These are phyloP conservation scores for Aureobasidium sp. DNA, from an alignment of 2,329 filamentous ascomycete species.

Conservation along the genomic window DNA sequence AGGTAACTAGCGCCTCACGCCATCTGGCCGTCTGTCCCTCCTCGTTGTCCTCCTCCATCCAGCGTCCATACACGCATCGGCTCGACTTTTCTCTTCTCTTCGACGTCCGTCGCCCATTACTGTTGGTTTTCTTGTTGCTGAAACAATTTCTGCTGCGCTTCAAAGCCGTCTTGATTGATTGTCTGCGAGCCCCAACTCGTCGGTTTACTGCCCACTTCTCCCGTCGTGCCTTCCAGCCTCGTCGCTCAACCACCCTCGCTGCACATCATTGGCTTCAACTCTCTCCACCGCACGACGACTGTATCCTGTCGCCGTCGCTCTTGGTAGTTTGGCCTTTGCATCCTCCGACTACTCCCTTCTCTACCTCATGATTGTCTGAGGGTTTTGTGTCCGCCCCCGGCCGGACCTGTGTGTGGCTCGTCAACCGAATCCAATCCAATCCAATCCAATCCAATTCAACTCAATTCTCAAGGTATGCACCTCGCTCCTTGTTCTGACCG, in stretches of 20 bases:
- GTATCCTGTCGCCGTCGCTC: background rate
- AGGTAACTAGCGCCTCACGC: constrained; percentile 1
- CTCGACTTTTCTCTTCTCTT: constrained; percentile 5
- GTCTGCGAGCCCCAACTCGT: background rate
- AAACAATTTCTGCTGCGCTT: background rate
- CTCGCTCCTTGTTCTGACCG: constrained; percentile 2
- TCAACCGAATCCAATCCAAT: constrained; percentile 3
- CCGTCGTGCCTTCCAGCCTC: background rate
- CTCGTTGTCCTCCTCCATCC: constrained; percentile 3
- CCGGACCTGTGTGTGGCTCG: constrained; percentile 12
- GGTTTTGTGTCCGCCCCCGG: constrained; percentile 8
- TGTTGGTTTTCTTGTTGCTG: constrained; percentile 4
- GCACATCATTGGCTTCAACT: background rate
- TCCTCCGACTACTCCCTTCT: background rate
- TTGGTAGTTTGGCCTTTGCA: background rate
- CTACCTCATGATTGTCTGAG: constrained; percentile 9
- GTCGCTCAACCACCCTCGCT: constrained; percentile 4
- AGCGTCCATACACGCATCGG: constrained; percentile 1
- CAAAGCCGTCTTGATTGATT: constrained; percentile 5
- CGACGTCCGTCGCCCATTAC: background rate
- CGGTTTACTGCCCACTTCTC: background rate
- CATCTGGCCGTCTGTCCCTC: constrained; percentile 5
- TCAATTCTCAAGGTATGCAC: constrained; percentile 6
- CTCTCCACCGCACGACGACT: background rate
- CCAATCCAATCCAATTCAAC: background rate